Evolutionary conservation across 2,329 filamentous ascomycete species (phyloP), one percentile per base, ranked within the genome.

Genomic region (Cercospora sp.): DNA sequence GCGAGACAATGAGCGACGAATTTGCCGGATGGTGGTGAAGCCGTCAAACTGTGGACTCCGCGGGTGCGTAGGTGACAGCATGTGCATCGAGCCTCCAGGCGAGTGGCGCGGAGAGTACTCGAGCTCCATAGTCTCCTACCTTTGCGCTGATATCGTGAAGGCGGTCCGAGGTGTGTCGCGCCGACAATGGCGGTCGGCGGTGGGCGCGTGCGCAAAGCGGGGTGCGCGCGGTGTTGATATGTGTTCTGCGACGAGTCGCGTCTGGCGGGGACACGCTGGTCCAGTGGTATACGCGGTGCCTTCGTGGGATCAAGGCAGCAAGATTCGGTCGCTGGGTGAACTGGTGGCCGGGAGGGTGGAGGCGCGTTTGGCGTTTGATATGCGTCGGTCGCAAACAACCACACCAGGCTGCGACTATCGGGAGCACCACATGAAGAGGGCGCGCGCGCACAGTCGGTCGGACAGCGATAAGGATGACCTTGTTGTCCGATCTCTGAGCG

Each of bases 1-100:
- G 75, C 93, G 88, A 66, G 94, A 97, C 71, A 97, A 85, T 28
- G 94, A 97, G 74, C 93, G 91, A 72, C 94, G 88, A 67, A 97
- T 85, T 75, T 93, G 91, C 77, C 92, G 88, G 71, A 97, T 91
- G 68, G 91, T 90, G 61, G 91, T 89, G 70, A 91, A 90, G 72
- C 92, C 89, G 82, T 97, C 92, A 75, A 94, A 90, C 92, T 91
- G 70, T 24, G 70, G 69, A 26, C 66, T 70, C 65, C 75, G 76
- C 10, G 73, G 72, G 63, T 79, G 77, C 12, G 91, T 94, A 67
- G 94, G 94, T 70, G 94, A 97, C 72, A 93, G 90, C 75, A 97
- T 85, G 77, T 95, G 93, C 75, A 97, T 85, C 68, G 92, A 94
- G 76, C 92, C 92, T 78, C 91, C 91, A 18, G 77, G 76, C 68